Evolutionary conservation across 176 grass and related monocot genomes (phyloP), one percentile per base, ranked within the genome.

Genomic region (Cenchrus americanus): DNA sequence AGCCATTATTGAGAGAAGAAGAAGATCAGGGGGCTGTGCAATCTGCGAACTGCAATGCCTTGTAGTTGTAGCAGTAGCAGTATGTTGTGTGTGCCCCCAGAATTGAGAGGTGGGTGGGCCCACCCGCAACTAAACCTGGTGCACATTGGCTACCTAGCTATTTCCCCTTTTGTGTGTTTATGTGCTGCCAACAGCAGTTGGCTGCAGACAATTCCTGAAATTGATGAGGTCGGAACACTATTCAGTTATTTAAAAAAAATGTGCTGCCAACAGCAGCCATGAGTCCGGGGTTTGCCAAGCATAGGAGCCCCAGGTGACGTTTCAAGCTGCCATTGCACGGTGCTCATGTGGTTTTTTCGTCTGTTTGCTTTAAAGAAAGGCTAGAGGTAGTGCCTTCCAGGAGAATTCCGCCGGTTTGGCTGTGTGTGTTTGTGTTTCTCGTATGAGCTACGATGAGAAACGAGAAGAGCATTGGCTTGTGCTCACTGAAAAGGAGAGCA

Each of bases 1-100:
- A 22, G 74, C 80, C 80, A 83, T 79, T 79, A 83, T 40, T 49
- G 66, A 83, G 67, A 79, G 59, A 65, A 30, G 59, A 65, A 30
- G 34, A 37, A 3, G 34, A 37, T 67, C 37, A 47, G 69, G 44
- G 69, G 69, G 69, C 22, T 72, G 49, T 65, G 71, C 53, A 21
- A 65, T 75, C 49, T 85, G 37, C 50, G 5, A 9, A 9, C 1
- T 58, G 42, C n/a, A 17, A 52, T 27, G 44, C 17, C 82, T 34
- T 65, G 73, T 11, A 27, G 43, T 75, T 59, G 54, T 19, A 57
- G 27, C 27, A 30, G 27, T 30, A 30, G n/a, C n/a, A n/a, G 18
- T 17, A 7, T 57, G 19, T 19, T 24, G 14, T 61, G 76, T 27
- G 14, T 61, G 76, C 42, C 30, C 73, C 6, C 73, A 44, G 44